Evolutionary conservation across 2,329 filamentous ascomycete genomes (phyloP), one percentile per base, ranked within the genome.

Genomic region (Aureobasidium sp.): DNA sequence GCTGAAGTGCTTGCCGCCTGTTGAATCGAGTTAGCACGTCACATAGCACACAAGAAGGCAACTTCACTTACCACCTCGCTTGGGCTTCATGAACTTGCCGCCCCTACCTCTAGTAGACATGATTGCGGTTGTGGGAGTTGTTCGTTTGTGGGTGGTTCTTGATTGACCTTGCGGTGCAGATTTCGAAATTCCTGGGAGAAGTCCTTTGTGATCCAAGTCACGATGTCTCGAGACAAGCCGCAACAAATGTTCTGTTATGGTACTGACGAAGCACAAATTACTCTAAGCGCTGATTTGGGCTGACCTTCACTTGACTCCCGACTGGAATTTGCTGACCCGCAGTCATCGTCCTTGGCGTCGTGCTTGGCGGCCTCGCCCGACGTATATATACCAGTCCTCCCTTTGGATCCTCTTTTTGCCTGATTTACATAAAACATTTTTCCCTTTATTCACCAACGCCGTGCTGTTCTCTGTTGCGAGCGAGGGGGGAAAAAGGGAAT

Each of bases 1-100:
- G 68, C 92, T 97, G 79, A 95, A 99, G 72, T 96, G 88, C 78
- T 97, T 96, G 72, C 94, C 94, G 66, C 92, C 92, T 96, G 62
- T 5, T 27, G 67, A 27, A 31, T 47, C 31, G 31, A 25, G 45
- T 69, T 49, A 68, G 69, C 45, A 66, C 62, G 61, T 44, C 25
- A 20, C 29, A 45, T 63, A 51, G 62, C 60, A 20, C 2, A 14
- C 7, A 15, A 34, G 41, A 45, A 8, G 29, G 6, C 22, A 39
- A 27, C 20, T 29, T 37, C 2, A 71, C 83, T 69, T 78, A 93
- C 93, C 92, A 82, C 93, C 93, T 78, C 93, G 84, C 69, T 90
- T 91, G 68, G 88, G 91, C 81, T 97, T 97, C 80, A 86, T 89
- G 76, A 93, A 96, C 79, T 97, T 97, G 77, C 92, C 91, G 70